These are phyloP conservation scores for Sclerotinia sclerotiorum DNA, from an alignment of 2,329 filamentous ascomycete genomes.

Conservation along the genomic window DNA sequence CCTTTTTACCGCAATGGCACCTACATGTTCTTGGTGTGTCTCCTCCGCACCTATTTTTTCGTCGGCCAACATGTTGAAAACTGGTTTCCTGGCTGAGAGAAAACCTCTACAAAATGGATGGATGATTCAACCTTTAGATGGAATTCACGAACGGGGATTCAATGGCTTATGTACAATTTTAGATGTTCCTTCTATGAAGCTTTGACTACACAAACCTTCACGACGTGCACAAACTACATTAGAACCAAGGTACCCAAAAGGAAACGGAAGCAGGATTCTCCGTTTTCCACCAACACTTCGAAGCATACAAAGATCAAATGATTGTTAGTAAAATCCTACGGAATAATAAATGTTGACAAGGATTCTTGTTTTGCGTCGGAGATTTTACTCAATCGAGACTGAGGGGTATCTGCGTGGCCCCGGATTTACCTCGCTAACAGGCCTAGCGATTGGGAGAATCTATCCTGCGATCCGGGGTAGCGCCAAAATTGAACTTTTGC, in stretches of 20 bases:
- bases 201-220: neutral
- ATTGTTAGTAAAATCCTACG: neutral
- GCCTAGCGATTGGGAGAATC: neutral
- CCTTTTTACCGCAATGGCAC: neutral
- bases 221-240: neutral
- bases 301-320: neutral
- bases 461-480: constrained; percentile 3
- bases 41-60: neutral
- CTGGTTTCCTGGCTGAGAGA: neutral
- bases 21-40: constrained; percentile 2
- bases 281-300: neutral
- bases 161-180: neutral
- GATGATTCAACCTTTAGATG: neutral
- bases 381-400: neutral
- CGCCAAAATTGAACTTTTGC: neutral
- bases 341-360: neutral
- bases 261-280: neutral
- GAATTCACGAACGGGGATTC: neutral
- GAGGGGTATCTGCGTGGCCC: neutral
- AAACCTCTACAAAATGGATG: neutral
- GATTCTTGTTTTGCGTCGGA: neutral
- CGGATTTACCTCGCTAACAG: neutral
- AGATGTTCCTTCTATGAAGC: neutral
- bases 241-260: neutral
- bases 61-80: neutral